Evolutionary conservation across 441 rosid species (phyloP).

Genomic region (Populus hybrid): DNA sequence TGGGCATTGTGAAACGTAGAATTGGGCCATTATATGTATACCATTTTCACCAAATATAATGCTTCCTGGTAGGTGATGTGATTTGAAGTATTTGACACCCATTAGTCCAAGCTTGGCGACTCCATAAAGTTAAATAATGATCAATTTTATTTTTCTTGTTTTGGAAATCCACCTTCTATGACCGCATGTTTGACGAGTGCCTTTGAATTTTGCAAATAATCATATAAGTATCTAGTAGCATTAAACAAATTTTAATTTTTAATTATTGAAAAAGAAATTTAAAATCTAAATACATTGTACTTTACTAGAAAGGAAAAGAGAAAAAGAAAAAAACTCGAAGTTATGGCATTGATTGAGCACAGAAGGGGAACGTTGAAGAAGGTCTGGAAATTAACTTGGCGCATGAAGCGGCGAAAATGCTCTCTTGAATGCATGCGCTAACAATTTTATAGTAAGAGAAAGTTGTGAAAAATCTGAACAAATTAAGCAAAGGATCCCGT

Average conservation of each 20-base stretch:
- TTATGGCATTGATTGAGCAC: neutral
- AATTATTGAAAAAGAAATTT: rapidly evolving
- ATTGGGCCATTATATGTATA: neutral
- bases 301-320: neutral
- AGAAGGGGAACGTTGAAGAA: neutral
- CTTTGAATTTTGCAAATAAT: too few relatives aligned
- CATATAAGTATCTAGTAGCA: rapidly evolving
- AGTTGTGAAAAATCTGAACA: neutral
- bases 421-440: neutral
- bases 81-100: neutral
- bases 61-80: neutral
- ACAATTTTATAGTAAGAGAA: neutral
- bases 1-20: neutral
- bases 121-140: neutral
- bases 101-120: neutral
- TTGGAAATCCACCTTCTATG: neutral
- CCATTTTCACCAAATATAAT: neutral
- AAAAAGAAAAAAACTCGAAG: neutral
- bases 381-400: neutral
- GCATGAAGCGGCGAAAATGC: neutral
- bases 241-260: too few relatives aligned
- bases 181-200: neutral
- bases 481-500: neutral
- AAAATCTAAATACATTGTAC: neutral
- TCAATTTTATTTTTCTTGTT: neutral